Base-by-base conservation (phyloP, 2,329 filamentous ascomycete genomes). In the Pseudogymnoascus sp. region DNA sequence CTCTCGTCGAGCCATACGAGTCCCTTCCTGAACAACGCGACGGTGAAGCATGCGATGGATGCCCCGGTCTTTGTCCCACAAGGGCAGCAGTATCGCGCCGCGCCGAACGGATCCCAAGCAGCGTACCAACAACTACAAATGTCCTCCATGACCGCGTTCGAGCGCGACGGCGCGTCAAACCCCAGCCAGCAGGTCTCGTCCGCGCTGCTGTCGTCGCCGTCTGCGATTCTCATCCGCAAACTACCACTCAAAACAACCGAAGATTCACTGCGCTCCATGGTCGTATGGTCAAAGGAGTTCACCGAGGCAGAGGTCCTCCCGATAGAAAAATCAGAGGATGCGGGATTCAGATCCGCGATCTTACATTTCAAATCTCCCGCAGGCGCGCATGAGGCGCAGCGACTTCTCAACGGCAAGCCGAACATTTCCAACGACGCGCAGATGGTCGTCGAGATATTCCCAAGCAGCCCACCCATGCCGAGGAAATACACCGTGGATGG, bases 381-480 rank as follows among this genome's bases (percentile, higher is more conserved):
- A n/a, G 83, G 80, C 59, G 84, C 84, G 8, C 74, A 78, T 50
- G 80, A 85, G 68, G 82, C 79, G n/a, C 82, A 82, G 70, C 79
- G 77, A 19, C 83, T 81, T 76, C 74, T 87, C 5, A 78, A 86
- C 64, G 83, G 83, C 33, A 82, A 83, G 68, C 76, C 77, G 24
- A 81, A 82, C 63, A 76, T 78, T 53, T 75, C 77, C 44, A 81
- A 81, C 60, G 78, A 81, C 64, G 77, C 78, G 47, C 75, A 82
- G 38, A 79, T 83, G 78, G 76, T 80, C 42, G 83, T 86, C 50
- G 83, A 91, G 67, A 76, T 89, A 6, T 71, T 86, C 37, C 73
- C 76, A 60, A 69, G 70, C 24, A 71, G 68, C 50, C 70, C 70
- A 16, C 67, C 68, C 7, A 61, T 62, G 13, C 76, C 77, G 47